Evolutionary conservation across 1,139 yeast genomes (phyloP).

Genomic region (Debaryomyces subglobosus): DNA sequence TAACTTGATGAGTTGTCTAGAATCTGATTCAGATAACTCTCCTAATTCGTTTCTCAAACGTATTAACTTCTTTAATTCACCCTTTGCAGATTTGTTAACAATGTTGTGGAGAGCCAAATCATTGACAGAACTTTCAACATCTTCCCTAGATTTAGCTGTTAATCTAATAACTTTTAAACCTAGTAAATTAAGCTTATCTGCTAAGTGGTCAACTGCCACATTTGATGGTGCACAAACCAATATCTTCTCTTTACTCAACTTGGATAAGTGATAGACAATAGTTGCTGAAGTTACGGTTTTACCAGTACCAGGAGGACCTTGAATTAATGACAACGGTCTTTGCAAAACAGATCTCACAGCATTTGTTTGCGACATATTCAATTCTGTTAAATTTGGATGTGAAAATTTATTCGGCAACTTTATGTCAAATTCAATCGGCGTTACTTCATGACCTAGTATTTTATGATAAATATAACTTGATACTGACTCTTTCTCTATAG

Average conservation of each 20-base stretch:
- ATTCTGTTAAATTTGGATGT: constrained; percentile 65
- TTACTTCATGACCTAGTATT: constrained; percentile 80
- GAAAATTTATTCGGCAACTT: constrained; percentile 64
- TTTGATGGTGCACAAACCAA: constrained; percentile 95
- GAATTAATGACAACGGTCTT: constrained; percentile 82
- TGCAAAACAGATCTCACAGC: constrained; percentile 76
- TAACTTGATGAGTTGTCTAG: constrained; percentile 42
- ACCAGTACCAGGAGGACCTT: constrained; percentile 99
- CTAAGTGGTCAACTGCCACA: constrained; percentile 92
- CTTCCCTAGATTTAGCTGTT: constrained; percentile 79
- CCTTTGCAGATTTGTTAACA: constrained; percentile 50
- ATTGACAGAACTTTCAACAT: constrained; percentile 65
- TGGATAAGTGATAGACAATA: constrained; percentile 74
- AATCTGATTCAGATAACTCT: constrained; percentile 63
- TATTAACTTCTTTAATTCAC: constrained; percentile 60
- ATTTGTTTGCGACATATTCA: constrained; percentile 76
- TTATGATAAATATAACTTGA: constrained; percentile 80
- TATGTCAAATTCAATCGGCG: constrained; percentile 62
- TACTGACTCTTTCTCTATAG: constrained; percentile 69
- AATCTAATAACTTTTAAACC: constrained; percentile 80
- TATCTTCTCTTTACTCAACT: constrained; percentile 57
- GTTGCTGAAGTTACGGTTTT: constrained; percentile 94
- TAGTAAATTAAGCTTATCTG: constrained; percentile 64
- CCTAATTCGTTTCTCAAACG: constrained; percentile 67
- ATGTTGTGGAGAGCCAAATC: constrained; percentile 56